Conservation (phyloP, 768 basidiomycete genomes). For the Xanthoconium purpureum region DNA sequence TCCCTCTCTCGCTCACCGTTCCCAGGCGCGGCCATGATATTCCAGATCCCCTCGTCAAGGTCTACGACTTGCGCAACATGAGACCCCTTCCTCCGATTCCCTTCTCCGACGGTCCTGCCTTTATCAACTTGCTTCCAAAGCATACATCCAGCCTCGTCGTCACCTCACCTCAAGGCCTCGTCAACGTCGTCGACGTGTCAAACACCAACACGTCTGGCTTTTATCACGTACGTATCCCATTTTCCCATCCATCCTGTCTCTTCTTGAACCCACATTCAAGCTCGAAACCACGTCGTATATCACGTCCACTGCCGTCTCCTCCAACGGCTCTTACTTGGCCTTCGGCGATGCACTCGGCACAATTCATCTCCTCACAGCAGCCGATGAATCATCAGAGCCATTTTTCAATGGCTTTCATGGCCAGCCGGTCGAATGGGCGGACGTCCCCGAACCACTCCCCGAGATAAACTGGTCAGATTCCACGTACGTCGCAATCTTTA, state of each 20-base stretch:
- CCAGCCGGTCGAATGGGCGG: slow-evolving; percentile 81
- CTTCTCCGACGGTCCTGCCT: slow-evolving; percentile 83
- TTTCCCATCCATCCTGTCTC: neutral
- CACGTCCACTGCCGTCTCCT: slow-evolving; percentile 76
- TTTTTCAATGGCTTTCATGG: slow-evolving; percentile 92
- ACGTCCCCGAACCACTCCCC: slow-evolving; percentile 63
- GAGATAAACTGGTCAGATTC: slow-evolving; percentile 77
- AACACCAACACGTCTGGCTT: slow-evolving; percentile 70
- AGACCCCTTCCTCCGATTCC: slow-evolving; percentile 80
- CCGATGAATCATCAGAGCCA: slow-evolving; percentile 51
- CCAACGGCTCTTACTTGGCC: slow-evolving; percentile 86
- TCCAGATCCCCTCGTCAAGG: slow-evolving; percentile 89
- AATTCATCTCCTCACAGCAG: slow-evolving; percentile 78
- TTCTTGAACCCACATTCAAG: slow-evolving; percentile 34
- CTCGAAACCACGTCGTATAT: slow-evolving; percentile 73
- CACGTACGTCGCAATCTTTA: slow-evolving; percentile 53
- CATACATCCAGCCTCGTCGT: slow-evolving; percentile 71
- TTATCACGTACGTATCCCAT: slow-evolving; percentile 58
- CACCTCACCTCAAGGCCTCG: slow-evolving; percentile 75
- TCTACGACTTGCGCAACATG: slow-evolving; percentile 86
- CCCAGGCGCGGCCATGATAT: slow-evolving; percentile 80
- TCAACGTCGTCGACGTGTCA: slow-evolving; percentile 81
- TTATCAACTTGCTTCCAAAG: slow-evolving; percentile 77
- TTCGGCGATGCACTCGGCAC: slow-evolving; percentile 87
- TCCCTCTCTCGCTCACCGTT: slow-evolving; percentile 7